Percentiles rank a stretch among this genome's conserved stretches.
Evolutionary conservation across 768 basidiomycete genomes (phyloP).

Genomic region (Thelephora aurantiotincta): DNA sequence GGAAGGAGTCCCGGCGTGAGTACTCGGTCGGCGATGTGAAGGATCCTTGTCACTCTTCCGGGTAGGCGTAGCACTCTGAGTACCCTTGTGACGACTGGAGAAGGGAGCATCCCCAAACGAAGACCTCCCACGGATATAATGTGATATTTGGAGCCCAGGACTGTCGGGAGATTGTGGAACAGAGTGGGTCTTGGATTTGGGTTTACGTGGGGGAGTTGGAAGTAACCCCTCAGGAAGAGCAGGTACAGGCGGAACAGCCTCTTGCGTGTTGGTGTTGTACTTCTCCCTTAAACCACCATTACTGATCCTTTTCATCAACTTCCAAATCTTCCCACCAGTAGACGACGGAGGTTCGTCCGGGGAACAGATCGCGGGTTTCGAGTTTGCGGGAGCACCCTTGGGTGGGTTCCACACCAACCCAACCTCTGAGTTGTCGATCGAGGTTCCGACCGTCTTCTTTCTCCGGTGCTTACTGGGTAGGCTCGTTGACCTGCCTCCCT

Average conservation of each 20-base stretch:
- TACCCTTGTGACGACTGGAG: background rate
- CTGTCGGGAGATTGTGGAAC: background rate
- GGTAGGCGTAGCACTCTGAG: background rate
- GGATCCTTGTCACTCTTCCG: background rate
- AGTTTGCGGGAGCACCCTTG: background rate
- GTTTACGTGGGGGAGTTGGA: background rate
- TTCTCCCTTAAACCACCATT: conserved; percentile 48
- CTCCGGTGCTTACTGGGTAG: background rate
- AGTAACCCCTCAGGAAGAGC: conserved; percentile 19
- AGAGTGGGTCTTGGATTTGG: no score
- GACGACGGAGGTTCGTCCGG: conserved; percentile 3
- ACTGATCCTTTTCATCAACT: conserved; percentile 57
- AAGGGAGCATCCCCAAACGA: background rate
- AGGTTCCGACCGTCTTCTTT: background rate
- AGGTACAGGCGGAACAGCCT: conserved; percentile 38
- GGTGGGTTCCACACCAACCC: background rate
- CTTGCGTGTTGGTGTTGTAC: conserved; percentile 16
- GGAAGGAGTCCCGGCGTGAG: conserved; percentile 45
- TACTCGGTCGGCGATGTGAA: conserved; percentile 23
- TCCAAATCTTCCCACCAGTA: conserved; percentile 38
- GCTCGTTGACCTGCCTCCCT: background rate
- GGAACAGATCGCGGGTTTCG: background rate
- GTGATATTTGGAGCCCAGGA: background rate
- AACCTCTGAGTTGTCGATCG: background rate
- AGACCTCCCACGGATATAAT: background rate